phyloP scores from a whole-genome alignment of 2,329 filamentous ascomycete species.

The Botrytis elliptica region DNA sequence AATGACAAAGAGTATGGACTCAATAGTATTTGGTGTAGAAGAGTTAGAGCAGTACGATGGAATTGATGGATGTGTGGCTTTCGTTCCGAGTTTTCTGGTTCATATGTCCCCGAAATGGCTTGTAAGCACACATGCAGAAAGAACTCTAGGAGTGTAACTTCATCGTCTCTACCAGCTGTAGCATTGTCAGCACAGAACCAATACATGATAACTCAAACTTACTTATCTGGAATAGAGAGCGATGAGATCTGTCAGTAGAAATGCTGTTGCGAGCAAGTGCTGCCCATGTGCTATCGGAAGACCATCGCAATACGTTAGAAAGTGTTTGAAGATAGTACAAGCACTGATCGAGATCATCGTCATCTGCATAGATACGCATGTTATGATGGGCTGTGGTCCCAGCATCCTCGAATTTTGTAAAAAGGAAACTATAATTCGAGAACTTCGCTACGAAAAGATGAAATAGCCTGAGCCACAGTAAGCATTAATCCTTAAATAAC shows the following conservation, averaged over 20 bases:
- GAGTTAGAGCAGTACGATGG: slow-evolving; percentile 66
- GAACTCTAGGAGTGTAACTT: slow-evolving; percentile 64
- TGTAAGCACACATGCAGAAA: slow-evolving; percentile 65
- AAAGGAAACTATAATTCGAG: slow-evolving; percentile 54
- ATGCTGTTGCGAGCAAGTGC: slow-evolving; percentile 64
- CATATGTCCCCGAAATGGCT: slow-evolving; percentile 53
- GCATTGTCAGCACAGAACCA: slow-evolving; percentile 24
- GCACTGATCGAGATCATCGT: slow-evolving; percentile 73
- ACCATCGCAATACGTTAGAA: slow-evolving; percentile 68
- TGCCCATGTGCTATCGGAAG: slow-evolving; percentile 68
- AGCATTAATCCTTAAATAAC: slow-evolving; percentile 24
- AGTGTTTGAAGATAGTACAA: slow-evolving; percentile 76
- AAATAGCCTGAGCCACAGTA: slow-evolving; percentile 51
- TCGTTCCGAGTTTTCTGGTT: slow-evolving; percentile 41
- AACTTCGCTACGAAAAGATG: slow-evolving; percentile 60
- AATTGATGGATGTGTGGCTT: slow-evolving; percentile 61
- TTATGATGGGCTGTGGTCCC: slow-evolving; percentile 30
- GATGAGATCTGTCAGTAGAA: slow-evolving; percentile 47
- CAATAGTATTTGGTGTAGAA: slow-evolving; percentile 67
- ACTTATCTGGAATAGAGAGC: slow-evolving; percentile 51
- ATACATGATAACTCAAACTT: slow-evolving; percentile 39
- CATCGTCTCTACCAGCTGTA: slow-evolving; percentile 53
- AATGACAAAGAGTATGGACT: slow-evolving; percentile 61
- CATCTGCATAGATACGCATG: slow-evolving; percentile 45
- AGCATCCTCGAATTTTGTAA: slow-evolving; percentile 30